Evolutionary conservation across 2,329 filamentous ascomycete species (phyloP).

Genomic region (Tothia fuscella): DNA sequence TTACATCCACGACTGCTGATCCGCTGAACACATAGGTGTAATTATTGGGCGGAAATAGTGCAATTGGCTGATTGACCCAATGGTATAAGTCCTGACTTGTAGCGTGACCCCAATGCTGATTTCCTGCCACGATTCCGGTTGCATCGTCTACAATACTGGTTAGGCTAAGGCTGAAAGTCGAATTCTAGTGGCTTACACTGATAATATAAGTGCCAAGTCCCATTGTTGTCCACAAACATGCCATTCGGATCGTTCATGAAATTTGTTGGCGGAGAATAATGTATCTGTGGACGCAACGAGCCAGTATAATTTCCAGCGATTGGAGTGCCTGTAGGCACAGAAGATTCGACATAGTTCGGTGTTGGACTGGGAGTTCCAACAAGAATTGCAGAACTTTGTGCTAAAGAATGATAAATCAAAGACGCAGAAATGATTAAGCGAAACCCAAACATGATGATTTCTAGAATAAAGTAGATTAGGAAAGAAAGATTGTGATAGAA

Average conservation of each 20-base stretch:
- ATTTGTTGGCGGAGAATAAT: slow-evolving; percentile 41
- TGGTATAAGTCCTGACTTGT: slow-evolving; percentile 50
- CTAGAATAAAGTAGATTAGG: no score
- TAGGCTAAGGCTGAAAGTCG: neutral
- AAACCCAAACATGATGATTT: no score
- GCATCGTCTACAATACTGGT: slow-evolving; percentile 34
- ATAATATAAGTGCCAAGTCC: slow-evolving; percentile 53
- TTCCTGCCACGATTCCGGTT: slow-evolving; percentile 37
- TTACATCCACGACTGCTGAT: slow-evolving; percentile 46
- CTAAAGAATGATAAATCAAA: no score
- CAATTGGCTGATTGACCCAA: slow-evolving; percentile 54
- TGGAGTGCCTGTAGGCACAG: slow-evolving; percentile 23
- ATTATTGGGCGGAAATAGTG: slow-evolving; percentile 45
- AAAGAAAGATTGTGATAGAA: no score
- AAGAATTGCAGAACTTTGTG: neutral
- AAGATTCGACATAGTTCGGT: slow-evolving; percentile 16
- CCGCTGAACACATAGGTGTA: slow-evolving; percentile 42
- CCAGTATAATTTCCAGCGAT: slow-evolving; percentile 30
- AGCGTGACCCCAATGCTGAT: slow-evolving; percentile 57
- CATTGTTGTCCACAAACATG: slow-evolving; percentile 45
- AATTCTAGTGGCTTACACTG: no score
- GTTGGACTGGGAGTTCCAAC: neutral
- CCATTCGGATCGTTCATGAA: slow-evolving; percentile 56
- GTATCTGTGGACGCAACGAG: slow-evolving; percentile 38
- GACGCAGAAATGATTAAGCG: no score